These are phyloP conservation scores for Phragmites australis DNA, from an alignment of 176 grass and related monocot species.

Conservation along the genomic window DNA sequence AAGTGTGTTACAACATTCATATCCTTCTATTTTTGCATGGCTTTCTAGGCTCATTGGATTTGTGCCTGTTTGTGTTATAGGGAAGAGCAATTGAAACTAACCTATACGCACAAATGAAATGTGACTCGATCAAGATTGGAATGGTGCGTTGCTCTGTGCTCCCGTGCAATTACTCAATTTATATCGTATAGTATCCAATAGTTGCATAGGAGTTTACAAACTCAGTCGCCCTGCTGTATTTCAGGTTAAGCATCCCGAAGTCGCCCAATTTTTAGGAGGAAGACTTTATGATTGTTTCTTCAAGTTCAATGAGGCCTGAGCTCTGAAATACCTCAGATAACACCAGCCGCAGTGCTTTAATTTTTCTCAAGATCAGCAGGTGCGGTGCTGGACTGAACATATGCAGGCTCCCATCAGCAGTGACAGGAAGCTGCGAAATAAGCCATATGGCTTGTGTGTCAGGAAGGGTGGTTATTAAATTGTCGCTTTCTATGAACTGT, in stretches of 20 bases:
- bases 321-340: slow-evolving; percentile 23
- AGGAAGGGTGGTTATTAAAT: background rate
- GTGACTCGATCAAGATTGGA: slow-evolving; percentile 95
- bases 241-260: slow-evolving; percentile 96
- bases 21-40: background rate
- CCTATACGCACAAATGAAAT: slow-evolving; percentile 88
- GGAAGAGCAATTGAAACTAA: slow-evolving; percentile 97
- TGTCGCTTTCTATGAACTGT: background rate
- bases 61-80: slow-evolving; percentile 42
- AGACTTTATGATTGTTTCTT: slow-evolving; percentile 98
- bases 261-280: slow-evolving; percentile 95
- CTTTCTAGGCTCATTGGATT: background rate
- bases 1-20: slow-evolving; percentile 20
- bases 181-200: background rate
- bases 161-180: slow-evolving; percentile 7
- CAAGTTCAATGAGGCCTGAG: slow-evolving; percentile 86
- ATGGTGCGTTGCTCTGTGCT: slow-evolving; percentile 55
- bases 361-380: background rate
- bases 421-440: background rate
- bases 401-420: background rate
- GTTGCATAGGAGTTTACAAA: slow-evolving; percentile 4
- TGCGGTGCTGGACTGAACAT: background rate
- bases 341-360: background rate
- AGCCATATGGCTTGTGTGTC: background rate
- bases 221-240: background rate